Base-by-base conservation (phyloP, 2,329 filamentous ascomycete genomes). In the Iodosphaeria phyllophila region DNA sequence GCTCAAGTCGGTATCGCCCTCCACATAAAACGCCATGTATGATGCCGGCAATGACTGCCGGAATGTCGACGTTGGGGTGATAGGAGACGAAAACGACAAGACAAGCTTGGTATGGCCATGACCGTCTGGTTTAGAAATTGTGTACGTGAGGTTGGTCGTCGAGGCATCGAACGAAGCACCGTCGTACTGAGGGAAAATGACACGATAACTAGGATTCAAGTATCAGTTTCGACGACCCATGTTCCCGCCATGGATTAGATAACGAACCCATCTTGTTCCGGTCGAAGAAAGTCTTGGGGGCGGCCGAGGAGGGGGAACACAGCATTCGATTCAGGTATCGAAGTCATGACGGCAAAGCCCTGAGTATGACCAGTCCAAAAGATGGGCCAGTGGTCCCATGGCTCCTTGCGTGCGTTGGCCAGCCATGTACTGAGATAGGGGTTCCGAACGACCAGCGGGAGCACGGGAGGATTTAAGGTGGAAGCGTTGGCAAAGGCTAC, bases 381-480 rank as follows among this genome's bases (percentile, higher is more conserved):
- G 46, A 86, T 86, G 13, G 82, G 82, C 82, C 82, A 92, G 50
- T 68, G 64, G 27, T 69, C 63, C 80, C 80, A 91, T 2, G 82
- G 82, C 22, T 61, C 60, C 28, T 74, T 64, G 35, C 82, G 63
- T 20, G 79, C 77, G 46, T 65, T 61, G 23, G 59, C 57, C 28
- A 80, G 43, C 65, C 65, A 71, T 17, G 62, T 57, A 40, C 62
- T 69, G 28, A 71, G 42, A 35, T 71, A 71, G 6, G 65, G 65
- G 35, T 64, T 69, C 20, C 65, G 56, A 14, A 71, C 65, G 28
- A 63, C 52, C 28, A 71, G 46, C 6, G 65, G 65, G 20, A 71
- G 38, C 6, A 67, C 62, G 3, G 62, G 59, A 5, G 65, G 64
- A 3, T 56, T 64, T 22, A 70, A 49, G 4, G 50, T 58, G 16